These are phyloP conservation scores for Taxillus chinensis DNA, from an alignment of 164 flowering plant genomes.

Conservation along the genomic window DNA sequence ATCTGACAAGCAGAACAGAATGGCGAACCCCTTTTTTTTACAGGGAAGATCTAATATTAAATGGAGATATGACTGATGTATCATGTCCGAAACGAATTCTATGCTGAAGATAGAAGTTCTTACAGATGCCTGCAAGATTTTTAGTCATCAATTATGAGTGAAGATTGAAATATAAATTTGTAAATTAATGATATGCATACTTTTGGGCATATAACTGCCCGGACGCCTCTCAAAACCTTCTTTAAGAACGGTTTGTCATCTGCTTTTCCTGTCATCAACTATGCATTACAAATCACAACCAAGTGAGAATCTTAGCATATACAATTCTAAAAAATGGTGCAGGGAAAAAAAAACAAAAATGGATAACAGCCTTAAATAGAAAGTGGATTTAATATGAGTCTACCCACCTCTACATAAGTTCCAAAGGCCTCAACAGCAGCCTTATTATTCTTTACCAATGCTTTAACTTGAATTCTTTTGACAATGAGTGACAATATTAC, in stretches of 20 bases:
- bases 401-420: constrained; percentile 78
- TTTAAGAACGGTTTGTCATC: constrained; percentile 33
- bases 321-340: not conserved
- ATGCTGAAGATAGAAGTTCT: too few relatives aligned
- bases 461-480: constrained; percentile 68
- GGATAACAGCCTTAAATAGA: not conserved
- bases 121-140: too few relatives aligned
- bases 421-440: constrained; percentile 87
- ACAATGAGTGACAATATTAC: constrained; percentile 72
- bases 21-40: too few relatives aligned
- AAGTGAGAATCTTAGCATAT: constrained; percentile 1
- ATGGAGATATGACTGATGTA: too few relatives aligned
- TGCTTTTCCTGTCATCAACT: constrained; percentile 64
- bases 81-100: too few relatives aligned
- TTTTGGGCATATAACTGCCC: constrained; percentile 70
- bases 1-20: too few relatives aligned
- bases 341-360: not conserved
- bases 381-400: too few relatives aligned
- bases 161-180: too few relatives aligned
- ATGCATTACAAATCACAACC: constrained; percentile 9
- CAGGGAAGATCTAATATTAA: too few relatives aligned
- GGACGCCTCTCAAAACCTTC: constrained; percentile 73
- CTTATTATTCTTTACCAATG: constrained; percentile 73
- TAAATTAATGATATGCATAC: constrained; percentile 28
- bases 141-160: too few relatives aligned